phyloP scores from a whole-genome alignment of 768 basidiomycete genomes.

The Tylopilus felleus region DNA sequence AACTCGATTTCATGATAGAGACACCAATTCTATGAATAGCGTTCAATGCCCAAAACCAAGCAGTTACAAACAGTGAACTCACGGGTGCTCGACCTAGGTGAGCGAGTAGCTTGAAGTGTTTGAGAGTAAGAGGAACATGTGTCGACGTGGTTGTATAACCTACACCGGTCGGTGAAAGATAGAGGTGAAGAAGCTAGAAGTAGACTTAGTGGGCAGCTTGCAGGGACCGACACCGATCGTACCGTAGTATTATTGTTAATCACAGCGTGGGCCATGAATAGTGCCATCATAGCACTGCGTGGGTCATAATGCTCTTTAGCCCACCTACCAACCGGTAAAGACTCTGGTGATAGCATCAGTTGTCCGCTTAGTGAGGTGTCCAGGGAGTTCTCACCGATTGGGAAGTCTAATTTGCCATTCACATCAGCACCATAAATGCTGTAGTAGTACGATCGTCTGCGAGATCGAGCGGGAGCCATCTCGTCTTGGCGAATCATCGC shows the following conservation, averaged over 20 bases:
- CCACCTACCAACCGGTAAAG: slow-evolving; percentile 58
- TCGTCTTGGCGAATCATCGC: slow-evolving; percentile 77
- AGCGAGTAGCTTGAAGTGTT: slow-evolving; percentile 75
- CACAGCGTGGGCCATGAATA: slow-evolving; percentile 71
- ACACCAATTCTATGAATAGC: slow-evolving; percentile 41
- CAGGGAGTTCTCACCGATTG: slow-evolving; percentile 41
- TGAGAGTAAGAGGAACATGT: slow-evolving; percentile 67
- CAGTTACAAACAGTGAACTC: slow-evolving; percentile 23
- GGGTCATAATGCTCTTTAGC: slow-evolving; percentile 53
- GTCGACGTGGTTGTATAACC: slow-evolving; percentile 18
- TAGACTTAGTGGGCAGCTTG: neutral
- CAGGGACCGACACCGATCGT: slow-evolving; percentile 1
- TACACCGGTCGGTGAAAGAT: slow-evolving; percentile 33
- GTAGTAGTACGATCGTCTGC: slow-evolving; percentile 54
- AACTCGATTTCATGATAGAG: slow-evolving; percentile 60
- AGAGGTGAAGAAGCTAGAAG: slow-evolving; percentile 47
- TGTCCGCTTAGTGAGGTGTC: neutral
- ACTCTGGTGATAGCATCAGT: slow-evolving; percentile 39
- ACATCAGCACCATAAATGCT: slow-evolving; percentile 36
- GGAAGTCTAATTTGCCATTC: slow-evolving; percentile 54
- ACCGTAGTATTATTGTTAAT: slow-evolving; percentile 55
- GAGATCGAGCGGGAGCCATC: slow-evolving; percentile 51
- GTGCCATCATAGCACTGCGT: slow-evolving; percentile 55
- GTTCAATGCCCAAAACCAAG: neutral
- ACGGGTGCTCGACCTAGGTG: slow-evolving; percentile 60